Conservation (phyloP, 2,329 filamentous ascomycete genomes). For the Clonostachys rhizophaga region DNA sequence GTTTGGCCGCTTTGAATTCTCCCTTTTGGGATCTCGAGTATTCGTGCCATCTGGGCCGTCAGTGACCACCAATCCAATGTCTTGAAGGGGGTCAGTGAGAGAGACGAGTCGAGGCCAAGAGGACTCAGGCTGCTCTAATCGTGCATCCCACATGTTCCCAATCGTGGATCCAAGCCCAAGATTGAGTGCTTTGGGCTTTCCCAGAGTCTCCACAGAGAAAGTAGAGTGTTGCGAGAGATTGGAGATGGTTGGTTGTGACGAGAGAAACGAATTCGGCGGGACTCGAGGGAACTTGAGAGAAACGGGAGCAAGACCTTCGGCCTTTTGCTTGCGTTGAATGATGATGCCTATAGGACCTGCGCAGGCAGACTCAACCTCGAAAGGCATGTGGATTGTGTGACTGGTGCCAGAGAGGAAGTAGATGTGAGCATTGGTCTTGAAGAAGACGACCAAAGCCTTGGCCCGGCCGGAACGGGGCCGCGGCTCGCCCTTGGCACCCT, state of each 20-base stretch:
- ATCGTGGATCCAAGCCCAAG: conserved; percentile 47
- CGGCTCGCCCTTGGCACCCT: conserved; percentile 4
- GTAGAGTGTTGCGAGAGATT: conserved; percentile 44
- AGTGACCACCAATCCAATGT: conserved; percentile 77
- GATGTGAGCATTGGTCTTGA: conserved; percentile 89
- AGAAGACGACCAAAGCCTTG: conserved; percentile 80
- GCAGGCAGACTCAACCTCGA: conserved; percentile 86
- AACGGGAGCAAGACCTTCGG: conserved; percentile 42
- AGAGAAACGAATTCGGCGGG: conserved; percentile 80
- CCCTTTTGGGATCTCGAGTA: conserved; percentile 18
- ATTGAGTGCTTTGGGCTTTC: conserved; percentile 48
- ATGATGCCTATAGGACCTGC: conserved; percentile 79
- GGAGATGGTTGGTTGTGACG: conserved; percentile 56
- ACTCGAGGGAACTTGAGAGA: conserved; percentile 55
- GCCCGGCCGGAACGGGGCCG: conserved; percentile 17
- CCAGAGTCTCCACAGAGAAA: conserved; percentile 54
- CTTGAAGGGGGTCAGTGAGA: conserved; percentile 78
- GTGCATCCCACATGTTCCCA: conserved; percentile 53
- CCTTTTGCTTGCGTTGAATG: conserved; percentile 71
- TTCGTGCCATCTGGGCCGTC: conserved; percentile 34
- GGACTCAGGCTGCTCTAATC: conserved; percentile 45
- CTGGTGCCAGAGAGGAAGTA: conserved; percentile 85
- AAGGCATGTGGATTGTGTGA: conserved; percentile 89
- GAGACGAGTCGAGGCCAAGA: conserved; percentile 75
- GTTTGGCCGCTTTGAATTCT: conserved; percentile 31